phyloP scores from a whole-genome alignment of 176 grass and related monocot species.

The Zoysia pacifica region DNA sequence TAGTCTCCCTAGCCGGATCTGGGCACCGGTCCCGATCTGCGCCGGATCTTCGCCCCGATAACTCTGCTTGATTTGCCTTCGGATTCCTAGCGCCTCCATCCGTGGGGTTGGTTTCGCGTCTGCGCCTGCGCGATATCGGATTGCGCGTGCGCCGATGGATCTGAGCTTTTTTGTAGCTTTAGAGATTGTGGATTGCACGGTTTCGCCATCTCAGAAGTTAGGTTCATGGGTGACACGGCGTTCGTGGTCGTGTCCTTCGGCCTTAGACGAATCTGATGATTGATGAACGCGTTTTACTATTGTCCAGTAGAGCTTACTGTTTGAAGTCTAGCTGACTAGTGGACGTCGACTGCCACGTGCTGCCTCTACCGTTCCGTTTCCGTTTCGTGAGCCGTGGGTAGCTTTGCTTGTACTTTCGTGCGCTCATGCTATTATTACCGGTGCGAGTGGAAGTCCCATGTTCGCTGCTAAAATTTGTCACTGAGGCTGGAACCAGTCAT shows the following conservation, averaged over 20 bases:
- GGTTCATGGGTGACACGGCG: not conserved
- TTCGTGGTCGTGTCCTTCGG: not conserved
- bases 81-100: not conserved
- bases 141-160: constrained; percentile 10
- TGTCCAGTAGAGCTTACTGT: not conserved
- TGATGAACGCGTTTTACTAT: not conserved
- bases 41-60: constrained; percentile 20
- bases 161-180: not conserved
- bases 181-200: not conserved
- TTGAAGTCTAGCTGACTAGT: not conserved
- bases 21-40: not conserved
- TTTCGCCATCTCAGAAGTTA: not conserved
- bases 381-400: not conserved
- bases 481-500: not conserved
- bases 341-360: not conserved
- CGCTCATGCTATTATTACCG: not conserved
- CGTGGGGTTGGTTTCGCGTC: not conserved
- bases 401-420: not conserved
- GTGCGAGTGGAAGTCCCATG: not conserved
- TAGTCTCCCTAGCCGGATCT: constrained; percentile 32
- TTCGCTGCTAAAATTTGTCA: not conserved
- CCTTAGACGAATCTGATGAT: not conserved
- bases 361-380: not conserved
- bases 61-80: not conserved
- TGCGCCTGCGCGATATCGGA: not conserved